Base-by-base conservation (phyloP, 768 basidiomycete species). In the Lyophyllum atratum region DNA sequence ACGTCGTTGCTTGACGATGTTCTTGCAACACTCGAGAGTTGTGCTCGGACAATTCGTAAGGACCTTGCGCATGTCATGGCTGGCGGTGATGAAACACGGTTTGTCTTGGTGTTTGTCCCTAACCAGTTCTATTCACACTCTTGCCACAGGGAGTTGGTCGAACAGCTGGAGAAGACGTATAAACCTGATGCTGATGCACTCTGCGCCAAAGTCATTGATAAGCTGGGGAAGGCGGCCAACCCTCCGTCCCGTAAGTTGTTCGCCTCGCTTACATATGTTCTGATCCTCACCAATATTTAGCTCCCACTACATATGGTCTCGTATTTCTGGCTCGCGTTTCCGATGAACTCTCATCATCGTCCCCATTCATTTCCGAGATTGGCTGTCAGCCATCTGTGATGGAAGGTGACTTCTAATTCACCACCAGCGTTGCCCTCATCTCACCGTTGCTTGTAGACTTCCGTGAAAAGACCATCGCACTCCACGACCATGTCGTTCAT, bases 1-100 rank as follows among this genome's bases (percentile, higher is more conserved):
- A 87, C 88, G 11, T 76, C 83, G 1, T 69, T 84, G 42, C 70
- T 93, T 25, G 79, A 91, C 55, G 72, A 77, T 21, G 78, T 89
- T 12, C 67, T 93, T 56, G 70, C 68, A 8, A 76, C 73, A 2
- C 72, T 92, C 11, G 92, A 94, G 59, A 76, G 72, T 29, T 82
- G 83, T 61, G 85, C 87, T 14, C 65, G 74, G 43, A 72, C 75
- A 12, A 73, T 93, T 44, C 83, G 85, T 56, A 73, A 79, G 19
- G 91, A 94, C 67, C 72, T 92, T 34, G 61, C 70, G 2, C 73
- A 72, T 51, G 71, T 81, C 14, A 78, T 81, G 49, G 68, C 70
- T 21, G 72, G 73, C 7, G 74, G 74, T 10, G 74, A 75, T 44
- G 76, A 76, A 47, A 72, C 76, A 43, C 66, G 60, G 87, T 87